phyloP scores from a whole-genome alignment of 169 alveolate species.

The Plasmodium inui region DNA sequence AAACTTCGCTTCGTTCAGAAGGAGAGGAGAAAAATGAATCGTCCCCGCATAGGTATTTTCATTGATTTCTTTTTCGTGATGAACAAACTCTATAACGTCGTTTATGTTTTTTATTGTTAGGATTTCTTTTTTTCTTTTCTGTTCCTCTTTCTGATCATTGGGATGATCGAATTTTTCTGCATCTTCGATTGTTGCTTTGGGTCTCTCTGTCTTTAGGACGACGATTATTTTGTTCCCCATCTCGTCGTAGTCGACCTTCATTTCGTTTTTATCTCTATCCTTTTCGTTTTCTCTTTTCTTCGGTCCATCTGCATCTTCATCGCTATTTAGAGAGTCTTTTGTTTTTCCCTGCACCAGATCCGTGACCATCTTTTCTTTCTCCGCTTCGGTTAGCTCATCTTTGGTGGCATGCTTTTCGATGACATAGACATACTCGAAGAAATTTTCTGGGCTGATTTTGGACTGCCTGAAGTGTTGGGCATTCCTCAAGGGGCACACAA shows the following conservation, averaged over 20 bases:
- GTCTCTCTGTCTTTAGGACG: slow-evolving; percentile 25
- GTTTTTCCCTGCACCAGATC: background rate
- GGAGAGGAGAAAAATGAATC: slow-evolving; percentile 42
- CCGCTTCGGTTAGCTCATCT: background rate
- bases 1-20: slow-evolving; percentile 45
- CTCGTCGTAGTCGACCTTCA: slow-evolving; percentile 18
- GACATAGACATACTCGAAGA: slow-evolving; percentile 65
- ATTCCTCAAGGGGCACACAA: slow-evolving; percentile 56
- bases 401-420: background rate
- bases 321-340: background rate
- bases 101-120: slow-evolving; percentile 35
- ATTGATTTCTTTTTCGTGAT: slow-evolving; percentile 21
- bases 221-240: slow-evolving; percentile 58
- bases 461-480: slow-evolving; percentile 35
- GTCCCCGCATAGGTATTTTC: slow-evolving; percentile 18
- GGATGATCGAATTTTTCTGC: background rate
- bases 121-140: background rate
- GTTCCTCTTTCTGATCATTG: background rate
- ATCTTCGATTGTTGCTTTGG: slow-evolving; percentile 63
- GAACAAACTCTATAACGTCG: slow-evolving; percentile 45
- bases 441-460: slow-evolving; percentile 60
- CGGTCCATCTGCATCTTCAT: background rate
- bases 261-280: background rate
- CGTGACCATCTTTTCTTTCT: background rate
- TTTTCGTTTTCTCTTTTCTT: background rate